phyloP scores from a whole-genome alignment of 2,329 filamentous ascomycete species.

The Hypoxylon sp. region DNA sequence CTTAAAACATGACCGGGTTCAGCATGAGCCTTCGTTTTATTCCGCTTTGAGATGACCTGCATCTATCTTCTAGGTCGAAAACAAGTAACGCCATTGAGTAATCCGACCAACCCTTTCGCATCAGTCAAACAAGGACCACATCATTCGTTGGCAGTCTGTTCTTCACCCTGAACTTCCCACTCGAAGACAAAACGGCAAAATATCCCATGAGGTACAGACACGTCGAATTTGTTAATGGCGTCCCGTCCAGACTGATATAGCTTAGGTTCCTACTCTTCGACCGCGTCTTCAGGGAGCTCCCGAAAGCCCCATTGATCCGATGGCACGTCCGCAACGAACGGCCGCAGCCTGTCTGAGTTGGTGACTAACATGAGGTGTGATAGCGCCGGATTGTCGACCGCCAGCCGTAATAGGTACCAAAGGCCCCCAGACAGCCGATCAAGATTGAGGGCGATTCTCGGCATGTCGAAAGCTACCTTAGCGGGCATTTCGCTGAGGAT shows the following conservation, averaged over 20 bases:
- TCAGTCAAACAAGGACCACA: no score
- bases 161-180: not conserved
- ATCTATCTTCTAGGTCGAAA: conserved; percentile 60
- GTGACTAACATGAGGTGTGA: not conserved
- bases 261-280: not conserved
- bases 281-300: not conserved
- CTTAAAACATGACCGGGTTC: no score
- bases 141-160: no score
- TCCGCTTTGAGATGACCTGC: no score
- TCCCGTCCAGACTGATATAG: not conserved
- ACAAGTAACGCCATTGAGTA: no score
- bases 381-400: not conserved
- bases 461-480: not conserved
- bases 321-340: no score
- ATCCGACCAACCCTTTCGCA: no score
- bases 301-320: not conserved
- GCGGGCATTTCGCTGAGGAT: no score
- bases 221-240: not conserved
- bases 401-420: not conserved
- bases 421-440: not conserved
- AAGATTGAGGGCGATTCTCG: not conserved
- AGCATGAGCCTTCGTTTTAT: no score
- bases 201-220: not conserved
- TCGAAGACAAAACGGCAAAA: not conserved
- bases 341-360: not conserved